Percentiles rank a stretch among this genome's conserved stretches.
Evolutionary conservation across 768 basidiomycete species (phyloP).

Genomic region (Termitomyces sp.): DNA sequence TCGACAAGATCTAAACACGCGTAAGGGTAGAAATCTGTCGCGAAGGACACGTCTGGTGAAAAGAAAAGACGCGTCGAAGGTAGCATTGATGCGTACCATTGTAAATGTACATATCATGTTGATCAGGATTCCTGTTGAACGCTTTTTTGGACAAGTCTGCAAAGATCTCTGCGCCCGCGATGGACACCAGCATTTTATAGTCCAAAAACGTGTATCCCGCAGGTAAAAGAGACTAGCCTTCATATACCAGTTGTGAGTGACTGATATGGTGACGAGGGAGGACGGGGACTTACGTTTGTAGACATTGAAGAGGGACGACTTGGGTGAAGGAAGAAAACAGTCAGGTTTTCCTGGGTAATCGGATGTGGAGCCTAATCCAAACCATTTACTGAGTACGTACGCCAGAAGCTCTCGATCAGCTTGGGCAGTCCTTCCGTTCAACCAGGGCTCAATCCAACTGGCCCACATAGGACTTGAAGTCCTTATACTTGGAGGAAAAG

Average conservation of each 20-base stretch:
- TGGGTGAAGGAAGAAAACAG: background rate
- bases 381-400: background rate
- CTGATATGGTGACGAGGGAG: slow-evolving; percentile 9
- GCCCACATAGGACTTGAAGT: too few relatives aligned
- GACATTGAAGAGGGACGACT: slow-evolving; percentile 2
- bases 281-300: slow-evolving; percentile 4
- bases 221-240: slow-evolving; percentile 16
- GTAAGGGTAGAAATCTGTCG: slow-evolving; percentile 25
- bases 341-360: background rate
- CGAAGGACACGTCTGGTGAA: background rate
- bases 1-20: slow-evolving; percentile 31
- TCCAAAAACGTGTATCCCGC: slow-evolving; percentile 27
- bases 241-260: slow-evolving; percentile 1
- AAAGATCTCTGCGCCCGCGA: slow-evolving; percentile 20
- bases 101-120: slow-evolving; percentile 28
- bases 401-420: background rate
- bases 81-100: slow-evolving; percentile 19
- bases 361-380: background rate
- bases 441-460: background rate
- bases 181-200: slow-evolving; percentile 22
- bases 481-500: background rate
- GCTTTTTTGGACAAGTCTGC: slow-evolving; percentile 23
- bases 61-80: background rate
- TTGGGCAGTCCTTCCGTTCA: too few relatives aligned
- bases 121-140: slow-evolving; percentile 25